phyloP scores from a whole-genome alignment of 163 green algal genomes.

The Coccomyxa subellipsoidea region DNA sequence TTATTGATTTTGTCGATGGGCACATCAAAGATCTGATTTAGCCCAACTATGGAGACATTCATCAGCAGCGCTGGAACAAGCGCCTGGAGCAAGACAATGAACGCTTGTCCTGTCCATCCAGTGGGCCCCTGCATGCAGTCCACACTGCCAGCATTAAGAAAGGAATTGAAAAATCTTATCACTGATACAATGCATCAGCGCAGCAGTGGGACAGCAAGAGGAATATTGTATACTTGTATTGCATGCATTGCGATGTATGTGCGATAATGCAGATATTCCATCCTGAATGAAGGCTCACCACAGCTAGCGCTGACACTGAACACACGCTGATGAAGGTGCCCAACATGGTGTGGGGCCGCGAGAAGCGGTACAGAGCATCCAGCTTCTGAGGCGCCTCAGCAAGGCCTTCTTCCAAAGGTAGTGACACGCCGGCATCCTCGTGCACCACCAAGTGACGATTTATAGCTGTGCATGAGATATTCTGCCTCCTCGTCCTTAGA shows the following conservation, averaged over 20 bases:
- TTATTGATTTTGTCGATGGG: slow-evolving; percentile 96
- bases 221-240: too few species aligned
- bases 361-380: slow-evolving; percentile 59
- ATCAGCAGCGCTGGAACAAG: slow-evolving; percentile 77
- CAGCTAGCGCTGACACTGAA: slow-evolving; percentile 78
- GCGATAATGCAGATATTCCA: too few species aligned
- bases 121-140: slow-evolving; percentile 2
- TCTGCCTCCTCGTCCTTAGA: neutral
- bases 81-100: slow-evolving; percentile 35
- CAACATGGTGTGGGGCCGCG: slow-evolving; percentile 88
- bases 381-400: neutral
- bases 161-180: too few species aligned
- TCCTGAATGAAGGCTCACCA: slow-evolving; percentile 40
- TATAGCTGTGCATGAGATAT: neutral
- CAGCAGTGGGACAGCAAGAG: too few species aligned
- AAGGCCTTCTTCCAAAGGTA: slow-evolving; percentile 3
- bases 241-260: neutral
- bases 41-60: slow-evolving; percentile 96
- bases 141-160: too few species aligned
- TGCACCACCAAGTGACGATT: neutral
- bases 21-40: slow-evolving; percentile 90
- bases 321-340: slow-evolving; percentile 80
- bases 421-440: neutral
- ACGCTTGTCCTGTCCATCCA: neutral
- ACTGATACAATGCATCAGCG: too few species aligned